Percentiles rank a stretch among this genome's conserved stretches.
These are phyloP conservation scores for Pulveroboletus sp. DNA, from an alignment of 768 basidiomycete genomes.

Conservation along the genomic window DNA sequence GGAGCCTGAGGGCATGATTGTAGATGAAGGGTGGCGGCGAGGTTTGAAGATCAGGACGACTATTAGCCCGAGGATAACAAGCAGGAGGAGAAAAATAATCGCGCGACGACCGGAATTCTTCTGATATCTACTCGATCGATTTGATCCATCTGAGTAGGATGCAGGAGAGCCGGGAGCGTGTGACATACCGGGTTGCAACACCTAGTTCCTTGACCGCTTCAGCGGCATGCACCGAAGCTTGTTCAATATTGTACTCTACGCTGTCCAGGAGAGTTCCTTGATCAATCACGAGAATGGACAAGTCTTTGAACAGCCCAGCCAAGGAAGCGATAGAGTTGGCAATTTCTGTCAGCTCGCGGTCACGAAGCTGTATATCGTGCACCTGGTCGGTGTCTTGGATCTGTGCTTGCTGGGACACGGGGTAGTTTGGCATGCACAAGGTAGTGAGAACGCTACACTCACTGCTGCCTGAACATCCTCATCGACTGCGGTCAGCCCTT, in stretches of 20 bases:
- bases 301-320: conserved; percentile 94
- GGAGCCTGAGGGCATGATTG: conserved; percentile 27
- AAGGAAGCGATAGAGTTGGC: conserved; percentile 87
- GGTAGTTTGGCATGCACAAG: conserved; percentile 9
- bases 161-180: background rate
- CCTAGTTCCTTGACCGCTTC: conserved; percentile 84
- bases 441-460: conserved; percentile 29
- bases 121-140: conserved; percentile 64
- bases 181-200: conserved; percentile 69
- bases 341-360: conserved; percentile 80
- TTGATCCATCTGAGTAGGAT: background rate
- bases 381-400: conserved; percentile 35
- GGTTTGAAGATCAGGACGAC: conserved; percentile 93
- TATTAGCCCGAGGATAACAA: conserved; percentile 85
- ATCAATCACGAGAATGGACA: conserved; percentile 90
- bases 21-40: conserved; percentile 43
- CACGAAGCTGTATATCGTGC: conserved; percentile 43
- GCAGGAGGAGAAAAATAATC: conserved; percentile 86
- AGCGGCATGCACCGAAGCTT: conserved; percentile 74
- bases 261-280: conserved; percentile 96
- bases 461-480: conserved; percentile 89
- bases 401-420: conserved; percentile 29
- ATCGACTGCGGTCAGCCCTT: conserved; percentile 78
- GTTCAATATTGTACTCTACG: conserved; percentile 96
- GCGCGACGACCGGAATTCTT: conserved; percentile 88